phyloP scores from a whole-genome alignment of 257 asterid genomes.

The Solanum acaule region DNA sequence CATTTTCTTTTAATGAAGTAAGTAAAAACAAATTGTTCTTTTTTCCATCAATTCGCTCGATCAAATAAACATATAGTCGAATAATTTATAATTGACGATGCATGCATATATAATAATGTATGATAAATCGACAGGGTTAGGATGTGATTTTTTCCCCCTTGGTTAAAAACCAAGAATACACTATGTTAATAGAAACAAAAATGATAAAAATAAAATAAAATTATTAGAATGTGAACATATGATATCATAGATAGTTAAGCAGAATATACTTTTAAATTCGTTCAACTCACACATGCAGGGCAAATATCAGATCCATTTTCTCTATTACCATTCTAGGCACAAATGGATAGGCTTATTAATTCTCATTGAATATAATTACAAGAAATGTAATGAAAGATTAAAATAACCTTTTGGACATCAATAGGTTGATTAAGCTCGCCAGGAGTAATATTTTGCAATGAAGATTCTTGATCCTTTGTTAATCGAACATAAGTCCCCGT shows the following conservation, averaged over 20 bases:
- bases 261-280: background rate
- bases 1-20: background rate
- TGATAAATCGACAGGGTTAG: background rate
- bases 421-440: slow-evolving; percentile 79
- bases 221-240: background rate
- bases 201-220: no score
- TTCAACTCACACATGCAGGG: background rate
- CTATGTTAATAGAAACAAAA: no score
- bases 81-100: background rate
- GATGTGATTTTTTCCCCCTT: no score
- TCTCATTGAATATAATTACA: background rate
- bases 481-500: slow-evolving; percentile 56
- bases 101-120: background rate
- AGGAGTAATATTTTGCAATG: slow-evolving; percentile 46
- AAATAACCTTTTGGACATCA: slow-evolving; percentile 45
- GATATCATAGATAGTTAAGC: background rate
- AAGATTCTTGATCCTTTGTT: slow-evolving; percentile 38
- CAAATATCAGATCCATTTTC: background rate
- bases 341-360: background rate
- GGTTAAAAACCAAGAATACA: no score
- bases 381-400: background rate
- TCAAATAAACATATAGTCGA: background rate
- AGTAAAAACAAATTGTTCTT: background rate
- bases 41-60: background rate
- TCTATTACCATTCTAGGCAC: background rate